Conservation (phyloP, 2,329 filamentous ascomycete species). For the Tolypocladium ophioglossoides region DNA sequence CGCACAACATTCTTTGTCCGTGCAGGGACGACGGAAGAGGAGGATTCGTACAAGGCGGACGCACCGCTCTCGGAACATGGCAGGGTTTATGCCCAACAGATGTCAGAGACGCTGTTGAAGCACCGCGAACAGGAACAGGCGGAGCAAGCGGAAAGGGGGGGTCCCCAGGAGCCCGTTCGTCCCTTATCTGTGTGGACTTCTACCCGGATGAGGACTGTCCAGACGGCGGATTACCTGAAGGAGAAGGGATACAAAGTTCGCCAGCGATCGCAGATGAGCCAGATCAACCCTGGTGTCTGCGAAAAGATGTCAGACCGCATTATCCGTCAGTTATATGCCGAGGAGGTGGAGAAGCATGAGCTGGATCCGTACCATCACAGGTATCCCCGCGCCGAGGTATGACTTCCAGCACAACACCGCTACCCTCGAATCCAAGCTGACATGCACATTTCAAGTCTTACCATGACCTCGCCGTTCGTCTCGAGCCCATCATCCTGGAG, state of each 20-base stretch:
- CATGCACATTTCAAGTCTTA: slow-evolving; percentile 60
- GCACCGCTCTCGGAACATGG: slow-evolving; percentile 75
- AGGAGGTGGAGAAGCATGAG: slow-evolving; percentile 88
- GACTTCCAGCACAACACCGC: neutral
- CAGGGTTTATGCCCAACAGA: slow-evolving; percentile 68
- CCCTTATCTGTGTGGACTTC: slow-evolving; percentile 92
- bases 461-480: slow-evolving; percentile 92
- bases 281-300: slow-evolving; percentile 92
- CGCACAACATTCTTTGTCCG: slow-evolving; percentile 88
- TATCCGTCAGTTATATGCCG: slow-evolving; percentile 74
- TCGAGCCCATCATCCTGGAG: slow-evolving; percentile 96
- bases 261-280: slow-evolving; percentile 92
- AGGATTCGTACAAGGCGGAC: slow-evolving; percentile 88
- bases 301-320: slow-evolving; percentile 82
- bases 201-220: slow-evolving; percentile 77
- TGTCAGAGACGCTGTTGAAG: slow-evolving; percentile 72
- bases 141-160: slow-evolving; percentile 57
- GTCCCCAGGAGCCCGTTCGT: slow-evolving; percentile 57
- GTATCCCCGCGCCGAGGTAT: slow-evolving; percentile 84
- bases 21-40: slow-evolving; percentile 75
- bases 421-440: neutral
- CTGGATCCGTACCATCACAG: slow-evolving; percentile 93
- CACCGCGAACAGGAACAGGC: slow-evolving; percentile 76
- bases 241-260: slow-evolving; percentile 74
- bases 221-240: slow-evolving; percentile 77